Base-by-base conservation (phyloP, 768 basidiomycete genomes). In the Hericium coralloides region DNA sequence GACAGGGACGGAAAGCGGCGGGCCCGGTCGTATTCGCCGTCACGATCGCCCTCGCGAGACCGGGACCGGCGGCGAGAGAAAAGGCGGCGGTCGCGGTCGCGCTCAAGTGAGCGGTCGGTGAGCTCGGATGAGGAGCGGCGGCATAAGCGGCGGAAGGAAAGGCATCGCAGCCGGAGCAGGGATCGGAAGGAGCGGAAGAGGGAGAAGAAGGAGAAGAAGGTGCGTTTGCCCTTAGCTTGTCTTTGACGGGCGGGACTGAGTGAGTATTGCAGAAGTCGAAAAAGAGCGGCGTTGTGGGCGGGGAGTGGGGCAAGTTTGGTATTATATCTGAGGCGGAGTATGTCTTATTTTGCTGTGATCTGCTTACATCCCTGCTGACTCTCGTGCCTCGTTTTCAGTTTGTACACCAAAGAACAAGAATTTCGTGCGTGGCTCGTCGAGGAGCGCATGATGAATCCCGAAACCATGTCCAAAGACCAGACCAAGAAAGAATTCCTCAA, bases 361-460 rank as follows among this genome's bases (percentile, higher is more conserved):
- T 22, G 18, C 49, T 22, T 25, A 14, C 50, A n/a, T n/a, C n/a
- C n/a, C 38, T 52, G 17, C 58, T 60, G 3, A 47, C 55, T n/a
- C n/a, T 38, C 45, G 54, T 37, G n/a, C n/a, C n/a, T 59, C n/a
- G 22, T 43, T 43, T 47, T 0, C 41, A 94, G 92, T 65, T 80
- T 93, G 55, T 90, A 87, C 67, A 84, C 78, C 55, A 95, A 92
- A 65, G 82, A 81, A 31, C 80, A 84, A 59, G 94, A 97, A 70
- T 97, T 95, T 69, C 80, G 89, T 54, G 82, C 89, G 2, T 97
- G 94, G 94, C 82, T 95, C 4, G 83, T 97, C 12, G 94, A 97
- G 68, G 94, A 97, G 67, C 83, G 89, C 48, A 90, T 87, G 67
- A 76, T 92, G 62, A 95, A 95, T 66, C 92, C 93, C 0, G 94